Evolutionary conservation across 192 early-diverging fungal genomes (phyloP).

Genomic region (Coemansia sp.): DNA sequence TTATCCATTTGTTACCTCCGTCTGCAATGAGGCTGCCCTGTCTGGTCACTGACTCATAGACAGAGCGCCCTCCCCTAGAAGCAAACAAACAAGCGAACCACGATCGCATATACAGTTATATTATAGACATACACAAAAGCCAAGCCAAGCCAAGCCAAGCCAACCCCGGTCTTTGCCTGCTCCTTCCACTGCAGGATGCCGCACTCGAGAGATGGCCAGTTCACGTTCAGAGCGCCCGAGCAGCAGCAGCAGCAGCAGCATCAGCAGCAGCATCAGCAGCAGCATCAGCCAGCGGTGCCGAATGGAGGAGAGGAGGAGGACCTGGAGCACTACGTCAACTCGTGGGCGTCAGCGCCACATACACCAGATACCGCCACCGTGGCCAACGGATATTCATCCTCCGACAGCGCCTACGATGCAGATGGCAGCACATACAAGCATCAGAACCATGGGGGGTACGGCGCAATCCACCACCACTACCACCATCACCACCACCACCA

Average conservation of each 20-base stretch:
- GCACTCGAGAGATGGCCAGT: not conserved
- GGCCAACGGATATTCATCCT: not conserved
- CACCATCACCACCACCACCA: constrained; percentile 43
- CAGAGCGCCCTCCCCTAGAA: too few species aligned
- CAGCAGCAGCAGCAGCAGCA: not conserved
- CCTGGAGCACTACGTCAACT: constrained; percentile 8
- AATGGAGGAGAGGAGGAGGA: too few species aligned
- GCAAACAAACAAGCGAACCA: too few species aligned
- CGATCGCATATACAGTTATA: too few species aligned
- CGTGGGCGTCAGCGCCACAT: constrained; percentile 25
- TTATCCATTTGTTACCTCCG: too few species aligned
- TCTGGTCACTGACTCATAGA: too few species aligned
- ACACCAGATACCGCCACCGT: not conserved
- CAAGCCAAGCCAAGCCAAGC: too few species aligned
- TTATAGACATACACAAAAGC: too few species aligned
- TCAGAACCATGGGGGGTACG: constrained; percentile 1
- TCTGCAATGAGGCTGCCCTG: too few species aligned
- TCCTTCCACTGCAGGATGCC: too few species aligned
- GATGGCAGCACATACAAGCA: constrained; percentile 3
- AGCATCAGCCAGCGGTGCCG: too few species aligned
- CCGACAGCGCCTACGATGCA: constrained; percentile 11
- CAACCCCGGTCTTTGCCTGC: too few species aligned
- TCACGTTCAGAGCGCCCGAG: constrained; percentile 8
- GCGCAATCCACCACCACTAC: constrained; percentile 12
- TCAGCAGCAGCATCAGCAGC: not conserved